Evolutionary conservation across 2,329 filamentous ascomycete genomes (phyloP).

Genomic region (Penicillium brasilianum): DNA sequence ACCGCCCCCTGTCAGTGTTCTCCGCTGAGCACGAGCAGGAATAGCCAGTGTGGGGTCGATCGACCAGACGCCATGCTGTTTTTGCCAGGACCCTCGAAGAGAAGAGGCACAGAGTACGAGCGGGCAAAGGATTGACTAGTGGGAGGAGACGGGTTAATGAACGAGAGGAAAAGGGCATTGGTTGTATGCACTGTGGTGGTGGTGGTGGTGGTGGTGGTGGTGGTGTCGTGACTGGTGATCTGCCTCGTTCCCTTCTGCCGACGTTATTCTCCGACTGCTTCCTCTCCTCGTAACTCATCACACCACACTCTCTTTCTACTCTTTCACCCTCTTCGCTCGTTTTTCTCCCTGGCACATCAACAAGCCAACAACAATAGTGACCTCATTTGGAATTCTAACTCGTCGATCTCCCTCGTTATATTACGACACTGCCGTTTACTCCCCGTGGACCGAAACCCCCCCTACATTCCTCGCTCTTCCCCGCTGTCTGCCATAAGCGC

Average conservation of each 20-base stretch:
- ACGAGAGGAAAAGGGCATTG: neutral
- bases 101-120: neutral
- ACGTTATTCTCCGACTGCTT: constrained; percentile 10
- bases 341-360: constrained; percentile 2
- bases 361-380: constrained; percentile 9
- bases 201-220: neutral
- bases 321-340: neutral
- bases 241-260: neutral
- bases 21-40: constrained; percentile 30
- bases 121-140: constrained; percentile 1
- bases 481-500: constrained; percentile 16
- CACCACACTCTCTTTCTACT: constrained; percentile 6
- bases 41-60: constrained; percentile 32
- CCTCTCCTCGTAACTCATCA: neutral
- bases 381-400: constrained; percentile 17
- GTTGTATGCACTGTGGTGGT: neutral
- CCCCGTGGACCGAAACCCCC: constrained; percentile 11
- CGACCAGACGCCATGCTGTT: constrained; percentile 17
- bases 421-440: constrained; percentile 18
- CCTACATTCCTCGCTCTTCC: constrained; percentile 29
- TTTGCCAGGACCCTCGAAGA: neutral
- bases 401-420: constrained; percentile 18
- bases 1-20: constrained; percentile 31
- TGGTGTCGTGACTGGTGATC: neutral
- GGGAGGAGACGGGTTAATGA: constrained; percentile 1